These are phyloP conservation scores for Bipolaris victoriae DNA, from an alignment of 2,329 filamentous ascomycete genomes.

Conservation along the genomic window DNA sequence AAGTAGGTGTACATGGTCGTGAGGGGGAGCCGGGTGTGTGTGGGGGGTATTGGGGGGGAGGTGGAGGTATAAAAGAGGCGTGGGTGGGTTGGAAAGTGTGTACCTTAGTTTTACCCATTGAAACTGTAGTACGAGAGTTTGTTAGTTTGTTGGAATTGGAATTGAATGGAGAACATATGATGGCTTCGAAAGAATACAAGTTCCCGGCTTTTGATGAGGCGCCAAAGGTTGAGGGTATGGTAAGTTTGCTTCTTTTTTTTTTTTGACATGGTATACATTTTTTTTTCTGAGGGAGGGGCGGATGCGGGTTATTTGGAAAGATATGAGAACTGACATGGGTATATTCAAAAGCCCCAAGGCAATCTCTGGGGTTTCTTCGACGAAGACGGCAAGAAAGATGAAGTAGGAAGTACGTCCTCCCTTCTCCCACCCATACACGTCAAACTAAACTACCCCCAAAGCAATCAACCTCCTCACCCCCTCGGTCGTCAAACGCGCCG, in stretches of 20 bases:
- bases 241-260: not conserved
- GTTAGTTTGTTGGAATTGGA: not conserved
- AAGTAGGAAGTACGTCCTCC: slow-evolving; percentile 54
- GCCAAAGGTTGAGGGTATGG: slow-evolving; percentile 38
- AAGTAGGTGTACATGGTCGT: no score
- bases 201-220: slow-evolving; percentile 45
- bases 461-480: slow-evolving; percentile 56
- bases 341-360: slow-evolving; percentile 30
- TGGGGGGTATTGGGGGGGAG: no score
- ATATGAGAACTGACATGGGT: no score
- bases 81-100: no score
- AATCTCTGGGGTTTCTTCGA: slow-evolving; percentile 46
- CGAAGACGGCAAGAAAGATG: slow-evolving; percentile 54
- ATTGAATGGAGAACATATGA: not conserved
- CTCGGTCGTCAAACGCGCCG: slow-evolving; percentile 55
- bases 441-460: slow-evolving; percentile 1
- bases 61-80: no score
- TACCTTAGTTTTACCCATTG: no score
- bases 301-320: no score
- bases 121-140: no score
- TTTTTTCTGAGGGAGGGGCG: no score
- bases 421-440: no score
- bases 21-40: no score
- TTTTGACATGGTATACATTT: not conserved
- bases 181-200: slow-evolving; percentile 22